Evolutionary conservation across 495 filamentous ascomycete genomes (phyloP).

Genomic region (Aspergillus steynii): DNA sequence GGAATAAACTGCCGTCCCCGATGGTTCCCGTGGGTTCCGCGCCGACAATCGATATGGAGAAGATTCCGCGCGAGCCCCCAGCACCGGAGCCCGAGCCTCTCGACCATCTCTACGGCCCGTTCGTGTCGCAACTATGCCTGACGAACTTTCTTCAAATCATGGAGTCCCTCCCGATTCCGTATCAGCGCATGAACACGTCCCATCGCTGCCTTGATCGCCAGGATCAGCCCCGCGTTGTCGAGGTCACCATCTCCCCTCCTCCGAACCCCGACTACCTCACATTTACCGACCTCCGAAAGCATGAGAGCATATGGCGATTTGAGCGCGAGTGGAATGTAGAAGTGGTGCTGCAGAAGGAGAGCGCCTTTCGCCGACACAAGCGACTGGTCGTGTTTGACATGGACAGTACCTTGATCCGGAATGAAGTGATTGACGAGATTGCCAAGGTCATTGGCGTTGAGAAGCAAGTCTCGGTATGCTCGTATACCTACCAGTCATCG

Average conservation of each 20-base stretch:
- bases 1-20: conserved; percentile 40
- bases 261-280: conserved; percentile 67
- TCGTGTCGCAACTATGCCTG: conserved; percentile 76
- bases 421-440: conserved; percentile 95
- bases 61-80: conserved; percentile 71
- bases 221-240: conserved; percentile 64
- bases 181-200: conserved; percentile 60
- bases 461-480: conserved; percentile 58
- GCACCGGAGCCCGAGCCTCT: conserved; percentile 63
- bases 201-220: conserved; percentile 69
- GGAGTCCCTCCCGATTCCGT: conserved; percentile 64
- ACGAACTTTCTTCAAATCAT: conserved; percentile 79
- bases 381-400: conserved; percentile 93
- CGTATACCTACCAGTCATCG: conserved; percentile 25
- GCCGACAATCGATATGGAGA: conserved; percentile 65
- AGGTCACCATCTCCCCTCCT: conserved; percentile 68
- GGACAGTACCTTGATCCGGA: conserved; percentile 93
- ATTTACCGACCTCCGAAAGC: conserved; percentile 67
- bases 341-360: conserved; percentile 69
- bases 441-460: conserved; percentile 77
- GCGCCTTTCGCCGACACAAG: conserved; percentile 72
- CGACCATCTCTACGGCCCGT: conserved; percentile 74
- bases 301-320: conserved; percentile 78
- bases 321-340: conserved; percentile 88
- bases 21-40: conserved; percentile 51